Percentiles rank a stretch among this genome's conserved stretches.
Evolutionary conservation across 1,284 basidiomycete species (phyloP).

Genomic region (Inonotus hispidus): DNA sequence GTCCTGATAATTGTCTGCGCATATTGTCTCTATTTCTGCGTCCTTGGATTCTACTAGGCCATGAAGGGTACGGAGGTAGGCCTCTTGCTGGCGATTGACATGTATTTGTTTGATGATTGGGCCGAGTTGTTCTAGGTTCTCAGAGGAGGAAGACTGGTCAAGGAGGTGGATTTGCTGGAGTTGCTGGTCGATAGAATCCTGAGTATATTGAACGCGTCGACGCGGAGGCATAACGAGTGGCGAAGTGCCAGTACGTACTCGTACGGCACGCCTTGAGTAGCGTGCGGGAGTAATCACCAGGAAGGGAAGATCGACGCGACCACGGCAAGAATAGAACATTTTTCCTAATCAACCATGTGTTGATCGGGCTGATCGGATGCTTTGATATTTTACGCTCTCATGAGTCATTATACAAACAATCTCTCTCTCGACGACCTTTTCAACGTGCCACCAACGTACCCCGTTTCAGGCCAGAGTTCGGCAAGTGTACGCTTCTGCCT

Average conservation of each 20-base stretch:
- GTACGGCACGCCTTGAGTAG: too few species aligned
- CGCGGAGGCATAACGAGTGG: slow-evolving; percentile 59
- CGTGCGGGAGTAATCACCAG: too few species aligned
- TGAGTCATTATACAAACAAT: background rate
- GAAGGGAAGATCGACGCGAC: too few species aligned
- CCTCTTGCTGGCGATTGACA: slow-evolving; percentile 84
- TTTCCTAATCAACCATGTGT: background rate
- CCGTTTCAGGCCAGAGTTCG: background rate
- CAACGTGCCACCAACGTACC: background rate
- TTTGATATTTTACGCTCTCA: background rate
- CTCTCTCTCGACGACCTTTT: background rate
- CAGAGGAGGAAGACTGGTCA: slow-evolving; percentile 78
- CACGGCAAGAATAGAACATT: background rate
- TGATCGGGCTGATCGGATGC: too few species aligned
- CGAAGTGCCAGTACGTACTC: too few species aligned
- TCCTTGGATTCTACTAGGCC: slow-evolving; percentile 91
- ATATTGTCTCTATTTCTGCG: slow-evolving; percentile 92
- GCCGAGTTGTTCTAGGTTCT: slow-evolving; percentile 90
- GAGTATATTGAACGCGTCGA: slow-evolving; percentile 66
- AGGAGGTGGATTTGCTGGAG: slow-evolving; percentile 83
- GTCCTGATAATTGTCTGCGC: slow-evolving; percentile 95
- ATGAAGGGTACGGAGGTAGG: slow-evolving; percentile 84
- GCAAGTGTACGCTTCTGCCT: background rate
- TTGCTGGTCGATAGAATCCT: slow-evolving; percentile 78
- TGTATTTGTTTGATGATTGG: slow-evolving; percentile 93